Percentiles rank a stretch among this genome's conserved stretches.
Evolutionary conservation across 805 yeast species (phyloP).

Genomic region (Metschnikowia corniflorae): DNA sequence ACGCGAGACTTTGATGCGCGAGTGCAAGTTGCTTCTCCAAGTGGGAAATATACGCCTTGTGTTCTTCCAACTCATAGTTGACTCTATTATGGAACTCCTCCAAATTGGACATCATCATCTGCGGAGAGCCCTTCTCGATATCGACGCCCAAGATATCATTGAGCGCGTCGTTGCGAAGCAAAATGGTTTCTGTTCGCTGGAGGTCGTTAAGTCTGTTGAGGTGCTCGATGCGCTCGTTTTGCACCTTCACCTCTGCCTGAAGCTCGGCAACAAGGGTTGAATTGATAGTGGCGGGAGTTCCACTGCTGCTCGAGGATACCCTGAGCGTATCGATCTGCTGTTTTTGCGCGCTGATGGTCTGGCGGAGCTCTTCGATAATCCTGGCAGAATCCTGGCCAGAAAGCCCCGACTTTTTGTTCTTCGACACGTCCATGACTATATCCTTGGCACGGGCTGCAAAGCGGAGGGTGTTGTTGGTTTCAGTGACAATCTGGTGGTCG

Average conservation of each 20-base stretch:
- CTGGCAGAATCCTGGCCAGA: constrained; percentile 40
- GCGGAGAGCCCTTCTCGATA: constrained; percentile 31
- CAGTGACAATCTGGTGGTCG: constrained; percentile 53
- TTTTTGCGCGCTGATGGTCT: constrained; percentile 60
- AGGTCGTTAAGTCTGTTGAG: constrained; percentile 60
- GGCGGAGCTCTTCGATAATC: constrained; percentile 52
- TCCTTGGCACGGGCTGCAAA: constrained; percentile 94
- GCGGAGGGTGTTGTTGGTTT: constrained; percentile 80
- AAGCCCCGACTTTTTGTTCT: constrained; percentile 38
- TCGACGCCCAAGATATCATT: constrained; percentile 54
- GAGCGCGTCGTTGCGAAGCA: constrained; percentile 55
- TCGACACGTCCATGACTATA: constrained; percentile 64
- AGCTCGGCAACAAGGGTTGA: constrained; percentile 22
- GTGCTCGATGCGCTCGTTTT: constrained; percentile 69
- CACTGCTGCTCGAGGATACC: constrained; percentile 1
- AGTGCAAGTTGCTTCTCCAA: constrained; percentile 52
- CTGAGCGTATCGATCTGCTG: constrained; percentile 46
- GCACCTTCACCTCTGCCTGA: constrained; percentile 59
- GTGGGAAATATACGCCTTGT: constrained; percentile 55
- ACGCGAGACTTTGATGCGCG: constrained; percentile 20
- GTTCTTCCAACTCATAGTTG: constrained; percentile 53
- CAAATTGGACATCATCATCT: constrained; percentile 42
- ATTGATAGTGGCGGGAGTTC: background rate
- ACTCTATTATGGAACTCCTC: constrained; percentile 49
- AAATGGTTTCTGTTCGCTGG: constrained; percentile 52